Evolutionary conservation across 352 stramenopile species (phyloP).

Genomic region (Pythium aristosporum): DNA sequence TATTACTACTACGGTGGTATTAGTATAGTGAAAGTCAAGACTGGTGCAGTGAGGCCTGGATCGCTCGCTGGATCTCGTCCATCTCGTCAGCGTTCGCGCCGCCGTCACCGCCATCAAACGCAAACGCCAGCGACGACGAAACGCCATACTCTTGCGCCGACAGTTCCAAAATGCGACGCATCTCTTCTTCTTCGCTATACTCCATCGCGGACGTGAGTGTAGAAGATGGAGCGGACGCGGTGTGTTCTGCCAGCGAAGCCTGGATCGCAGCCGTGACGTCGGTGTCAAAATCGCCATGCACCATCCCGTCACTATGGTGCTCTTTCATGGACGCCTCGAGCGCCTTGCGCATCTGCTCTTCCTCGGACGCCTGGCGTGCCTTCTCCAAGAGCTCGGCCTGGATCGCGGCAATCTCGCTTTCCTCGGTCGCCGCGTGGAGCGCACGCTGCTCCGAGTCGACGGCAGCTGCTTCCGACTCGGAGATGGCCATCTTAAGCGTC

Average conservation of each 20-base stretch:
- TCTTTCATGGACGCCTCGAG: constrained; percentile 63
- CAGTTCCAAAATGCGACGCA: constrained; percentile 56
- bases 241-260: constrained; percentile 45
- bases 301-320: not conserved
- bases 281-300: constrained; percentile 39
- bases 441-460: constrained; percentile 38
- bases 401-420: constrained; percentile 76
- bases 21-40: constrained; percentile 21
- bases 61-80: constrained; percentile 78
- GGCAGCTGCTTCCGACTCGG: constrained; percentile 35
- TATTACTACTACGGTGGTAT: too few species aligned
- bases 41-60: constrained; percentile 70
- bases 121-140: constrained; percentile 8
- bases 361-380: constrained; percentile 66
- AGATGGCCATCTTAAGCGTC: constrained; percentile 61
- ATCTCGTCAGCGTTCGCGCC: constrained; percentile 51
- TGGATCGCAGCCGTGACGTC: constrained; percentile 69
- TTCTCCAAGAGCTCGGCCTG: constrained; percentile 71
- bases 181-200: constrained; percentile 56
- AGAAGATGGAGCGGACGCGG: not conserved
- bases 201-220: too few species aligned
- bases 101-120: constrained; percentile 14
- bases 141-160: constrained; percentile 56
- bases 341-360: constrained; percentile 68
- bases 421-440: constrained; percentile 48